Base-by-base conservation (phyloP, 2,329 filamentous ascomycete genomes). In the Huntiella omanensis region DNA sequence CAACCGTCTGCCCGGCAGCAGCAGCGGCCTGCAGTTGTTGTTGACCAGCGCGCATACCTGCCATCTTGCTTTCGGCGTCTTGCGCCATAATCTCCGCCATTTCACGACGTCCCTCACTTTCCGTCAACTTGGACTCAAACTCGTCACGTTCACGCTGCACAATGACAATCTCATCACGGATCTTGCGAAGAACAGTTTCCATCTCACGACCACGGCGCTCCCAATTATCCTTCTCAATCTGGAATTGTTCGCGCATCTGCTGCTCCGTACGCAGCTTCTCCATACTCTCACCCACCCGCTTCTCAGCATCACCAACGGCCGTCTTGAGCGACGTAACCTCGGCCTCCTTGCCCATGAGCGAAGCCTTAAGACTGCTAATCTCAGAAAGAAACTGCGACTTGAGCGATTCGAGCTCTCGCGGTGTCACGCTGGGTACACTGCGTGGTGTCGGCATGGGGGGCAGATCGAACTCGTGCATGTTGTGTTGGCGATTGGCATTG, bases 381-480 rank as follows among this genome's bases (percentile, higher is more conserved):
- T 96, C 84, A 0, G 87, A 93, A 44, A 92, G 70, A 55, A 93
- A 92, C 17, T 73, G 74, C 0, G 87, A 95, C 60, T 96, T 96
- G 50, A 96, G 69, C 11, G 82, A 83, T 59, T 98, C 91, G 2
- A 96, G 69, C 63, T 98, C 91, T 33, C 91, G 77, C 1, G 91
- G 83, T 2, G 87, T 94, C 54, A 96, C 81, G 6, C 80, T 84
- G 0, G 91, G 91, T 34, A 96, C 74, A 47, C 85, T 94, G 51
- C 88, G 78, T 11, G 91, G 91, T 0, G 91, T 96, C 2, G 88
- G 86, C 54, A 86, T 77, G 0, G 88, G 85, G n/a, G 87, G 86
- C 7, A 96, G 81, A 55, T 96, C 91, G 56, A 79, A 69, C 52
- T 73, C 70, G n/a, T 77, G 73, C 38, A 91, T 71, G 55, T 80